phyloP scores from a whole-genome alignment of 129 eudicot genomes.

The Kitagawia praeruptora region DNA sequence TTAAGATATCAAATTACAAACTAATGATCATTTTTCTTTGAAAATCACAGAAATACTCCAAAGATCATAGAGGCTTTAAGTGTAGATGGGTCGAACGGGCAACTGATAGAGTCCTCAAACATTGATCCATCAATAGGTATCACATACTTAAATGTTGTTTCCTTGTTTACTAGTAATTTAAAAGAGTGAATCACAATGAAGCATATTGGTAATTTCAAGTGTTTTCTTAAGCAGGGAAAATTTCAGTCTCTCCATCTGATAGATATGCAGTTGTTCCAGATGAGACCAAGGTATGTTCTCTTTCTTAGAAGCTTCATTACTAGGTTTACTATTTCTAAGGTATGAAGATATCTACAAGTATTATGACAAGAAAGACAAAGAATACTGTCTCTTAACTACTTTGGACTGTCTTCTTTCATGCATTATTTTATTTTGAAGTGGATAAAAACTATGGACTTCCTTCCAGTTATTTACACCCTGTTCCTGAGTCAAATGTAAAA shows the following conservation, averaged over 20 bases:
- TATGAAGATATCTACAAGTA: neutral
- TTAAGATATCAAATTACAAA: neutral
- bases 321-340: neutral
- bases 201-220: neutral
- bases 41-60: slow-evolving; percentile 55
- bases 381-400: neutral
- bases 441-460: no score
- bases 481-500: no score
- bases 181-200: no score
- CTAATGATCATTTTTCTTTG: neutral
- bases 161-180: neutral
- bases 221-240: slow-evolving; percentile 44
- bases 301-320: neutral
- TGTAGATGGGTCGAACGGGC: slow-evolving; percentile 79
- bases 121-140: slow-evolving; percentile 66
- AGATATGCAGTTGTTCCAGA: slow-evolving; percentile 96
- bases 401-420: no score
- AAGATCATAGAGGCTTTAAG: slow-evolving; percentile 78
- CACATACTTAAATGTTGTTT: neutral
- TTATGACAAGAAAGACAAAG: neutral
- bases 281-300: slow-evolving; percentile 30
- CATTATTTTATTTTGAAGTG: no score
- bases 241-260: slow-evolving; percentile 56
- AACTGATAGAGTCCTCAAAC: slow-evolving; percentile 66
- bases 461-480: no score